Percentiles rank a stretch among this genome's conserved stretches.
These are phyloP conservation scores for Zygosaccharomyces bailii DNA, from an alignment of 805 yeast genomes.

Conservation along the genomic window DNA sequence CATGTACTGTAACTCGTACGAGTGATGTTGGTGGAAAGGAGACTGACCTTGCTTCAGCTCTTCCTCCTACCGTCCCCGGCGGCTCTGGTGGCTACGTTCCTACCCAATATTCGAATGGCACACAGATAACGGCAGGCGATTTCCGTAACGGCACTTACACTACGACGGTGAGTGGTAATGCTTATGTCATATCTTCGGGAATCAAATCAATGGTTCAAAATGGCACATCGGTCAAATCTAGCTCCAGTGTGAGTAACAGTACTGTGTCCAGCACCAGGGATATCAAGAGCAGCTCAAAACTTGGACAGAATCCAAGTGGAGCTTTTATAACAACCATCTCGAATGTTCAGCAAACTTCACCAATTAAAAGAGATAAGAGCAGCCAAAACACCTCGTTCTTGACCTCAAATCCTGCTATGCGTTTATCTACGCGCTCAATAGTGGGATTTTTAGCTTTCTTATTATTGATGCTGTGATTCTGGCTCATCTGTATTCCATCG, in stretches of 20 bases:
- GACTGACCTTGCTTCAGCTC: neutral
- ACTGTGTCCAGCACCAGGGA: neutral
- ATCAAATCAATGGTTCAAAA: neutral
- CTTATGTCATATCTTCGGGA: neutral
- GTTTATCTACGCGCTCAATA: neutral
- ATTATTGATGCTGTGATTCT: neutral
- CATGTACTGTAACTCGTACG: constrained; percentile 55
- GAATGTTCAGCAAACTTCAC: neutral
- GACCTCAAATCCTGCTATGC: neutral
- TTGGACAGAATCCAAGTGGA: no score
- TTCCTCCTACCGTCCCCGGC: neutral
- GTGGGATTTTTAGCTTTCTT: neutral
- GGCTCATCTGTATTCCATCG: no score
- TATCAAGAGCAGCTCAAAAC: neutral
- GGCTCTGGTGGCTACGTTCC: neutral
- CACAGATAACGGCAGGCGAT: neutral
- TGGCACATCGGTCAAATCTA: neutral
- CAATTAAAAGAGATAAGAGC: neutral
- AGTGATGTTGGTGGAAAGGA: neutral
- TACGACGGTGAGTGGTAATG: neutral
- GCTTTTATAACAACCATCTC: no score
- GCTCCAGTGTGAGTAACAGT: neutral
- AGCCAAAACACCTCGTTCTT: neutral
- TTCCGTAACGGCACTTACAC: neutral
- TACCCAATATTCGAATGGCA: neutral